These are phyloP conservation scores for Pseudocercospora pini-densiflorae DNA, from an alignment of 2,329 filamentous ascomycete species.

Conservation along the genomic window DNA sequence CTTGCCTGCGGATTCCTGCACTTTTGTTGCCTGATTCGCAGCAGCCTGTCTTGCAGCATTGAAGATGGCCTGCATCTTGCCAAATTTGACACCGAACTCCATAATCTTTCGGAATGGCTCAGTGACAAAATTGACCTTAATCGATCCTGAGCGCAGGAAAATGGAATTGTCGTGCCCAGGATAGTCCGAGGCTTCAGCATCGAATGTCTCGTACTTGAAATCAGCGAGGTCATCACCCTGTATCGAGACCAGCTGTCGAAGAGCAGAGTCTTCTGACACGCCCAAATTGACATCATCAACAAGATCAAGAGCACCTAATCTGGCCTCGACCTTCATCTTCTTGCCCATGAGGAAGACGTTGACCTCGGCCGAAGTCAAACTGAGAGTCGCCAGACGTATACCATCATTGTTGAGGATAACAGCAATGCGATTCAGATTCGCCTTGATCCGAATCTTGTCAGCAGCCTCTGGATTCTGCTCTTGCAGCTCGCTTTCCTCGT, in stretches of 20 bases:
- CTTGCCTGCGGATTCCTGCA: slow-evolving; percentile 86
- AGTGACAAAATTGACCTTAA: slow-evolving; percentile 96
- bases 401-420: slow-evolving; percentile 98
- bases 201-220: slow-evolving; percentile 97
- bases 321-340: slow-evolving; percentile 85
- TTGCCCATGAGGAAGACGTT: slow-evolving; percentile 85
- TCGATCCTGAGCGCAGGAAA: slow-evolving; percentile 86
- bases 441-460: slow-evolving; percentile 85
- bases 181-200: slow-evolving; percentile 74
- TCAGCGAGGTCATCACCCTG: slow-evolving; percentile 95
- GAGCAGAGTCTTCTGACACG: slow-evolving; percentile 76
- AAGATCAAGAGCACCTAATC: slow-evolving; percentile 83
- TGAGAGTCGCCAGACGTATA: slow-evolving; percentile 88
- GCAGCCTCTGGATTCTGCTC: slow-evolving; percentile 50
- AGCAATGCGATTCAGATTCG: slow-evolving; percentile 89
- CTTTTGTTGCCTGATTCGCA: slow-evolving; percentile 87
- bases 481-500: slow-evolving; percentile 39
- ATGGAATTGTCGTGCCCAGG: slow-evolving; percentile 95
- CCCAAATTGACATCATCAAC: slow-evolving; percentile 94
- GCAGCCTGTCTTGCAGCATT: slow-evolving; percentile 96
- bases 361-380: slow-evolving; percentile 89
- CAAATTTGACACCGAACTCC: slow-evolving; percentile 97
- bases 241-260: slow-evolving; percentile 89
- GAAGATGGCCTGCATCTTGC: slow-evolving; percentile 99
- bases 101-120: slow-evolving; percentile 99